A percentile compares a stretch with the other conserved stretches of the same genome.
Evolutionary conservation across 192 early-diverging fungal genomes (phyloP).

Genomic region (Podila horticola): DNA sequence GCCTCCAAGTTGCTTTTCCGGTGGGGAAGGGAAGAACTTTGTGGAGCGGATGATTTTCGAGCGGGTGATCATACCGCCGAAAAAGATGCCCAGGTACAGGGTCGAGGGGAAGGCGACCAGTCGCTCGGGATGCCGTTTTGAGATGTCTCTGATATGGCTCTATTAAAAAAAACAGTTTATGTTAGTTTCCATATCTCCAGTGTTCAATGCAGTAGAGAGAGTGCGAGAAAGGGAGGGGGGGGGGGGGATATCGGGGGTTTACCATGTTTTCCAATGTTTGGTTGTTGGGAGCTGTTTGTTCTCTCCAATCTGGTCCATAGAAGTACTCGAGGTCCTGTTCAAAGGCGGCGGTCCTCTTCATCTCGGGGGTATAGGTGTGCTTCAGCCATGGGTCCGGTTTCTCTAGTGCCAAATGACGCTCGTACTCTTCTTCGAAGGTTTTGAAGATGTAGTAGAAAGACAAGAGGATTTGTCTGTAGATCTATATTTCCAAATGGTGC

Average conservation of each 20-base stretch:
- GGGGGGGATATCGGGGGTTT: slow-evolving; percentile 12
- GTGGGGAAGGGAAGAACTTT: slow-evolving; percentile 37
- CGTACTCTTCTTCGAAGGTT: slow-evolving; percentile 35
- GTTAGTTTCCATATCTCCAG: neutral
- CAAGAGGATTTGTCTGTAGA: slow-evolving; percentile 40
- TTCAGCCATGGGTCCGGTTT: slow-evolving; percentile 18
- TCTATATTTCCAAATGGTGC: slow-evolving; percentile 4
- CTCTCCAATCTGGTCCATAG: slow-evolving; percentile 30
- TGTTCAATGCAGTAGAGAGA: neutral
- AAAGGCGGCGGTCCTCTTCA: slow-evolving; percentile 26
- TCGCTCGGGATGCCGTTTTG: slow-evolving; percentile 28
- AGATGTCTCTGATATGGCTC: slow-evolving; percentile 43
- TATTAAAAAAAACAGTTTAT: neutral
- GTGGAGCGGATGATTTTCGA: slow-evolving; percentile 33
- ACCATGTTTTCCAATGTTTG: slow-evolving; percentile 29
- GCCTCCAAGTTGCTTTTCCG: slow-evolving; percentile 27
- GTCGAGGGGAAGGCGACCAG: slow-evolving; percentile 43
- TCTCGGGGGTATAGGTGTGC: slow-evolving; percentile 23
- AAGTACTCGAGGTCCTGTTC: slow-evolving; percentile 38
- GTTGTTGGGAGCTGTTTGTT: slow-evolving; percentile 16
- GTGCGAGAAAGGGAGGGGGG: neutral
- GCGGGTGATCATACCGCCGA: slow-evolving; percentile 32
- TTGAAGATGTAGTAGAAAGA: slow-evolving; percentile 46
- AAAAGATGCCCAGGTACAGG: slow-evolving; percentile 38
- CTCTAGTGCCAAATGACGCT: slow-evolving; percentile 2